Conservation (phyloP, 2,329 filamentous ascomycete genomes). For the Alternaria atra region DNA sequence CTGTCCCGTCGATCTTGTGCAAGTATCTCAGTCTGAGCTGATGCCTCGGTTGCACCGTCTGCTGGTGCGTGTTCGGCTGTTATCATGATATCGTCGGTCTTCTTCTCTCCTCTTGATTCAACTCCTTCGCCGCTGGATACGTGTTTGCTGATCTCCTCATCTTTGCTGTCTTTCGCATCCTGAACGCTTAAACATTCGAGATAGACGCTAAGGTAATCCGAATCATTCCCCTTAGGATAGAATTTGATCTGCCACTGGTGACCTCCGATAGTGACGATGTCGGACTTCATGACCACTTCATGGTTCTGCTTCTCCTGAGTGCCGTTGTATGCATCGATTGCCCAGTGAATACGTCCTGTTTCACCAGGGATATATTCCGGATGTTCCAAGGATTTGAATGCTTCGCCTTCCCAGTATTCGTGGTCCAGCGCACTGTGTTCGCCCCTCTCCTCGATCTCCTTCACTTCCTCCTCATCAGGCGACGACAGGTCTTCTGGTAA, state of each 20-base stretch:
- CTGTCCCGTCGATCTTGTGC: constrained; percentile 7
- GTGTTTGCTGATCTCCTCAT: constrained; percentile 8
- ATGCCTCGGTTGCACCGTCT: not conserved
- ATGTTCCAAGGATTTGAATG: constrained; percentile 65
- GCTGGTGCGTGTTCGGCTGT: not conserved
- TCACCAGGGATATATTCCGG: constrained; percentile 64
- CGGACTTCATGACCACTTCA: constrained; percentile 67
- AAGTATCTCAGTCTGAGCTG: not conserved
- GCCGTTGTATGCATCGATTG: constrained; percentile 66
- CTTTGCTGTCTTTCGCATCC: constrained; percentile 22
- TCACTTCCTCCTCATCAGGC: constrained; percentile 66
- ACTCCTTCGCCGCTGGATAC: not conserved
- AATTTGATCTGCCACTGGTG: constrained; percentile 73
- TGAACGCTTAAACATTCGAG: constrained; percentile 66
- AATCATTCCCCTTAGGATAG: constrained; percentile 68
- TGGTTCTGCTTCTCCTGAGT: constrained; percentile 68
- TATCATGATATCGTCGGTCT: not conserved
- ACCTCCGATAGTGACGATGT: constrained; percentile 64
- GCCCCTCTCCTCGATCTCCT: constrained; percentile 62
- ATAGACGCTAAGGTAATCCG: constrained; percentile 67
- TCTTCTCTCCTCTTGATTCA: not conserved
- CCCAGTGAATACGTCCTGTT: constrained; percentile 67
- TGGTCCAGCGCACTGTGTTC: constrained; percentile 67
- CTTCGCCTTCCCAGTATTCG: constrained; percentile 66
- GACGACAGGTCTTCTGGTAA: constrained; percentile 65